These are phyloP conservation scores for Moesziomyces antarcticus DNA, from an alignment of 1,284 basidiomycete genomes.

Conservation along the genomic window DNA sequence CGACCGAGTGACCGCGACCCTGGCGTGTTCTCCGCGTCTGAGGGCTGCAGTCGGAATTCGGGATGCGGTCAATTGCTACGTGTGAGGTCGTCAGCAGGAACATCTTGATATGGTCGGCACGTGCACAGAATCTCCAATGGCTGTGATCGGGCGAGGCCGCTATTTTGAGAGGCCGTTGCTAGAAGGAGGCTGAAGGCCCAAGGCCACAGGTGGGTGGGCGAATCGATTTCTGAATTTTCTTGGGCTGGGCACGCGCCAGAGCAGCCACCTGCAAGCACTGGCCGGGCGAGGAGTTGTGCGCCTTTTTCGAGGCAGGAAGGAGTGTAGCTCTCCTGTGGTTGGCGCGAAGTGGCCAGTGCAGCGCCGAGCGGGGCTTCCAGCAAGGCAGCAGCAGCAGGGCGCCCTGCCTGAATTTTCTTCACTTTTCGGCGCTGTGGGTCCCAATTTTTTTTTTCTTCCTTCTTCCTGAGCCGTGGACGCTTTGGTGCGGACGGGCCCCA, in stretches of 20 bases:
- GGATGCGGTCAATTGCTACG: neutral
- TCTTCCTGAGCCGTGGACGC: slow-evolving; percentile 12
- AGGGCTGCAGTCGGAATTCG: neutral
- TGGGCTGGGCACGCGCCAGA: neutral
- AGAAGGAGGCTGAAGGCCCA: no score
- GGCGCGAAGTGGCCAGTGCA: neutral
- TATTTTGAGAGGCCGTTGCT: no score
- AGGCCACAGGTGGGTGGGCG: no score
- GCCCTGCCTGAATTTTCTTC: slow-evolving; percentile 1
- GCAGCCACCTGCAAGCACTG: neutral
- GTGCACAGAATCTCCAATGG: neutral
- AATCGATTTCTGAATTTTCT: neutral
- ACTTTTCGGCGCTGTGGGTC: slow-evolving; percentile 17
- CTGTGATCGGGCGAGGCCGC: neutral
- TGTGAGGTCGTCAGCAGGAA: neutral
- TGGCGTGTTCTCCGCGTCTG: neutral
- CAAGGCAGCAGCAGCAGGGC: neutral
- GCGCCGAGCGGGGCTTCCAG: neutral
- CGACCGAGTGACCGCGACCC: no score
- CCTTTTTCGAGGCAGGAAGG: neutral
- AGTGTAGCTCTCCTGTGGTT: neutral
- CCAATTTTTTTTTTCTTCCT: slow-evolving; percentile 12
- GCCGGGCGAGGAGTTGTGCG: no score
- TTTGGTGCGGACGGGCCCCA: neutral
- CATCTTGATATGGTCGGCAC: neutral